A percentile compares a stretch with the other conserved stretches of the same genome.
Conservation (phyloP, 1,284 basidiomycete genomes). For the Wolfiporia cocos region DNA sequence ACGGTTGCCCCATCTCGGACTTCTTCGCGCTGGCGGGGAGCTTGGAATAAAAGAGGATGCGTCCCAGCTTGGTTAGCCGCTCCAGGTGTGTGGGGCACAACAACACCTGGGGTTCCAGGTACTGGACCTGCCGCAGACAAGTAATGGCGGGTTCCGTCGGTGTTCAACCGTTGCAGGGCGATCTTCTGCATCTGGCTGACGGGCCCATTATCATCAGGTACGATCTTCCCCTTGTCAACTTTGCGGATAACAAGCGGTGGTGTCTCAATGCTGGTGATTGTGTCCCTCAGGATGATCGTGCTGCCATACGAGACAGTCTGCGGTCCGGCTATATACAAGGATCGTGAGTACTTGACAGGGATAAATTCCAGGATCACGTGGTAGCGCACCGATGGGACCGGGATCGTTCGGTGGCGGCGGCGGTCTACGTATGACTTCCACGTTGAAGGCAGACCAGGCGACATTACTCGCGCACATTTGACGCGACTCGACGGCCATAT, state of each 20-base stretch:
- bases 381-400: constrained; percentile 46
- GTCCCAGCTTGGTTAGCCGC: constrained; percentile 70
- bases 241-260: constrained; percentile 89
- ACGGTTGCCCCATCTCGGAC: constrained; percentile 62
- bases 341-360: constrained; percentile 30
- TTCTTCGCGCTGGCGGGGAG: constrained; percentile 69
- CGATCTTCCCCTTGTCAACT: constrained; percentile 86
- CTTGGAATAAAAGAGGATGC: constrained; percentile 73
- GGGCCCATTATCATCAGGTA: constrained; percentile 79
- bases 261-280: constrained; percentile 77
- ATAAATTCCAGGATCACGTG: constrained; percentile 43
- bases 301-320: constrained; percentile 90
- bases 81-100: constrained; percentile 58
- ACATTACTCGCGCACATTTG: constrained; percentile 83
- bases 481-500: constrained; percentile 86
- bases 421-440: constrained; percentile 64
- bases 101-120: constrained; percentile 62
- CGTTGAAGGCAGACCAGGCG: constrained; percentile 91
- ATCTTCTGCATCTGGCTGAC: constrained; percentile 97
- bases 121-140: constrained; percentile 80
- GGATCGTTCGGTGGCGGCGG: constrained; percentile 45
- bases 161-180: constrained; percentile 79
- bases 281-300: constrained; percentile 81
- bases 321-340: constrained; percentile 37
- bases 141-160: constrained; percentile 76